A percentile compares a stretch with the other conserved stretches of the same genome.
Evolutionary conservation across 192 early-diverging fungal genomes (phyloP).

Genomic region (Entomortierella lignicola): DNA sequence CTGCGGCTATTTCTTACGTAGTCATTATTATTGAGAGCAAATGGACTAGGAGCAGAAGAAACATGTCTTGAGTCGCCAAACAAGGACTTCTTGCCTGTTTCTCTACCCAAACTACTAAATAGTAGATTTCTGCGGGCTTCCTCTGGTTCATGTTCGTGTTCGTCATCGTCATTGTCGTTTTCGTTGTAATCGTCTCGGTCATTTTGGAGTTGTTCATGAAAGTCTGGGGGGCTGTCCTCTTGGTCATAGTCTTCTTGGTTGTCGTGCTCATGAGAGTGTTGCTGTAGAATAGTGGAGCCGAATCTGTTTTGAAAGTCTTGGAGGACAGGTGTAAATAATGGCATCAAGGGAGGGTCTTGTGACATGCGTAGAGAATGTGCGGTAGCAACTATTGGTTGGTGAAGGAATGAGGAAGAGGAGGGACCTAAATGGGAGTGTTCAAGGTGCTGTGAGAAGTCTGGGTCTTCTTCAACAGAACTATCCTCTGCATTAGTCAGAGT

Average conservation of each 20-base stretch:
- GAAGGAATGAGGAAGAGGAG: conserved; percentile 12
- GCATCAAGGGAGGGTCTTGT: conserved; percentile 41
- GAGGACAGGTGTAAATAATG: conserved; percentile 47
- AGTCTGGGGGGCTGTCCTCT: not conserved
- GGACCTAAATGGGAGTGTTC: not conserved
- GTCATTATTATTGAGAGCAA: conserved; percentile 2
- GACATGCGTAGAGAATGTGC: conserved; percentile 6
- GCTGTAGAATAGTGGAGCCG: conserved; percentile 30
- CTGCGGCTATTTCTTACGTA: not conserved
- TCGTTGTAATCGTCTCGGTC: conserved; percentile 14
- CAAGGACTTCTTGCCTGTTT: not conserved
- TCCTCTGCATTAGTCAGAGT: not conserved
- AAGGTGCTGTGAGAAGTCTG: not conserved
- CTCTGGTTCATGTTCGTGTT: conserved; percentile 14
- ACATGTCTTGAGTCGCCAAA: conserved; percentile 6
- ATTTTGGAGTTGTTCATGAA: conserved; percentile 5
- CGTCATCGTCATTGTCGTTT: conserved; percentile 11
- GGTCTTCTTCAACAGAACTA: not conserved
- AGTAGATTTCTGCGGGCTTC: conserved; percentile 16
- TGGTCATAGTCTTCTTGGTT: conserved; percentile 1
- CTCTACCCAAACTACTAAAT: not conserved
- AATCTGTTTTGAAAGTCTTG: conserved; percentile 45
- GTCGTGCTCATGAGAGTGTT: conserved; percentile 4
- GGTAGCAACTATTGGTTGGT: conserved; percentile 1
- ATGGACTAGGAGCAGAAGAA: conserved; percentile 3